Evolutionary conservation across 495 filamentous ascomycete species (phyloP), one percentile per base, ranked within the genome.

Genomic region (Neurospora sp.): DNA sequence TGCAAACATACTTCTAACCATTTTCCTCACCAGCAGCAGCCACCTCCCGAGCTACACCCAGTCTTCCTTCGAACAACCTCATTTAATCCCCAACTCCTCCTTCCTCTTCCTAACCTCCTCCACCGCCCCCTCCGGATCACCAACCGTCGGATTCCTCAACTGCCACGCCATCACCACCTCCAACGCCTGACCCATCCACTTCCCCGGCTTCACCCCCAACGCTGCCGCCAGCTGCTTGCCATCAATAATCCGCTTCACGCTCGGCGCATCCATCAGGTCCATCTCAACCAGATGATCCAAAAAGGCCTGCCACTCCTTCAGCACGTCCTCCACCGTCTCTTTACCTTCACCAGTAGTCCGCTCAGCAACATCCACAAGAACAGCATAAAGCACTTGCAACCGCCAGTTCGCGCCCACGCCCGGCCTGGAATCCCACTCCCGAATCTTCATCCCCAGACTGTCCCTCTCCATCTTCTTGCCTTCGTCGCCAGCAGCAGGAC

Each of bases 81-180:
- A 72, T 69, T 75, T 48, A 69, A 91, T 85, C 46, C 85, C 85
- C 71, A 93, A 81, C 79, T 93, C 89, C 66, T 80, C 79, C 75
- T 83, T 84, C 78, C 84, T 86, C 48, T 78, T 79, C 48, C 79
- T 73, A 20, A 96, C 86, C 77, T 90, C 89, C 74, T 92, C 88
- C 73, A 97, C 84, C 6, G 86, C 93, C 27, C 84, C 87, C 8
- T 85, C 79, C 20, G 89, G 85, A 71, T 92, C 89, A 7, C 83
- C 85, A 8, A 81, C 82, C 3, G 87, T 88, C 4, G 94, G 93
- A 79, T 98, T 88, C 39, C 91, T 84, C 38, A 98, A 84, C 83
- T 98, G 96, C 93, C 94, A 98, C 72, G 89, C 88, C 79, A 96
- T 86, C 39, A 90, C 89, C 18, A 91, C 82, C 9, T 92, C 89